Conservation (phyloP, 2,329 filamentous ascomycete genomes). For the Phaeosphaeria sp. region DNA sequence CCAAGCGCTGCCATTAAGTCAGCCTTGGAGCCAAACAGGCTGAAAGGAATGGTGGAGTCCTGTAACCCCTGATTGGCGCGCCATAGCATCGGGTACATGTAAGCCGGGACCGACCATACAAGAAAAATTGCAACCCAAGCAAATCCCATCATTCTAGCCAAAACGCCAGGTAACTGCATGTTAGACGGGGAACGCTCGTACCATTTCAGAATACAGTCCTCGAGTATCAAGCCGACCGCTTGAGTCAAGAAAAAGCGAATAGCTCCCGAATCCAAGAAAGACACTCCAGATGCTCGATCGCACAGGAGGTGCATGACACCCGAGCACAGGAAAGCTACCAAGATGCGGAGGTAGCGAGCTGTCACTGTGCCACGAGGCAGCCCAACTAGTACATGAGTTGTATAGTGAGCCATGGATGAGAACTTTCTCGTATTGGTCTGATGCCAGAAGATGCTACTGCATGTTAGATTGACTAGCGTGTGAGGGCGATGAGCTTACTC, state of each 20-base stretch:
- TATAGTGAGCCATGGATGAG: constrained; percentile 11
- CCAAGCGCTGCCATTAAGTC: background rate
- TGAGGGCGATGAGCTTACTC: background rate
- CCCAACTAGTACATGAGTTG: constrained; percentile 1
- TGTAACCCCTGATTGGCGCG: background rate
- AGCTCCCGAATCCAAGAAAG: constrained; percentile 8
- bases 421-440: constrained; percentile 14
- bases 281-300: constrained; percentile 12
- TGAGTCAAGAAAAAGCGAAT: constrained; percentile 12
- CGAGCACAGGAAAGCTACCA: constrained; percentile 11
- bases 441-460: constrained; percentile 13
- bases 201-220: background rate
- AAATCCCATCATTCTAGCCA: background rate
- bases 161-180: background rate
- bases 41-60: background rate
- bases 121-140: background rate
- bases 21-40: background rate
- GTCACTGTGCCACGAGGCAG: constrained; percentile 8
- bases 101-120: background rate
- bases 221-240: constrained; percentile 3
- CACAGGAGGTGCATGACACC: constrained; percentile 12
- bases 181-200: background rate
- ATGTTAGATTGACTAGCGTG: background rate
- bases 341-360: constrained; percentile 8
- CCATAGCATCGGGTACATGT: background rate